phyloP scores from a whole-genome alignment of 495 filamentous ascomycete species.

The Chlorociboria aeruginascens region DNA sequence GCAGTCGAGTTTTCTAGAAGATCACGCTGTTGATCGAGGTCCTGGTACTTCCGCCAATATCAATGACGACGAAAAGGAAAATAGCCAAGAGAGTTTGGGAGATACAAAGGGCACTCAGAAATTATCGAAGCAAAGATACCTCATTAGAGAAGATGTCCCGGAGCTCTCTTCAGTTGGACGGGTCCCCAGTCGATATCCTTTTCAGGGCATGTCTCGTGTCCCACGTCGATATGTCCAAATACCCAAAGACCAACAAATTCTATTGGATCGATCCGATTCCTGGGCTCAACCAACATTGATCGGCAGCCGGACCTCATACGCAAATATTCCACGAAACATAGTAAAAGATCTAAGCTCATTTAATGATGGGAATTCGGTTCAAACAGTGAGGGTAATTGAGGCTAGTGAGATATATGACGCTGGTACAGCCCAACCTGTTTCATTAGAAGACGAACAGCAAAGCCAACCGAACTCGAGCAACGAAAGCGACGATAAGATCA shows the following conservation, averaged over 20 bases:
- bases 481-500: too few species aligned
- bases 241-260: conserved; percentile 43
- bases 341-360: conserved; percentile 23
- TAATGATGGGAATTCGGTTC: conserved; percentile 4
- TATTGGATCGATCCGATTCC: conserved; percentile 39
- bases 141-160: background rate
- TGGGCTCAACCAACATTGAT: conserved; percentile 21
- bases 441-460: too few species aligned
- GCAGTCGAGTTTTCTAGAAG: too few species aligned
- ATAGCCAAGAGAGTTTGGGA: conserved; percentile 8
- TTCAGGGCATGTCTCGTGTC: conserved; percentile 28
- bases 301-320: conserved; percentile 7
- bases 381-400: too few species aligned
- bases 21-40: background rate
- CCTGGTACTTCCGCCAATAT: background rate
- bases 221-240: conserved; percentile 37
- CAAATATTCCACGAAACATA: conserved; percentile 29
- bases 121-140: background rate
- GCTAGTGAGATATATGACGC: too few species aligned
- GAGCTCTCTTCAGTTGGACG: background rate
- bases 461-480: too few species aligned
- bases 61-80: conserved; percentile 13
- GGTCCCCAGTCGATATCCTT: conserved; percentile 10
- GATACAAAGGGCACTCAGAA: background rate
- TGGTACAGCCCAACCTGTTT: too few species aligned